Conservation (phyloP, 139 green algal species). For the Trebouxia sp. region DNA sequence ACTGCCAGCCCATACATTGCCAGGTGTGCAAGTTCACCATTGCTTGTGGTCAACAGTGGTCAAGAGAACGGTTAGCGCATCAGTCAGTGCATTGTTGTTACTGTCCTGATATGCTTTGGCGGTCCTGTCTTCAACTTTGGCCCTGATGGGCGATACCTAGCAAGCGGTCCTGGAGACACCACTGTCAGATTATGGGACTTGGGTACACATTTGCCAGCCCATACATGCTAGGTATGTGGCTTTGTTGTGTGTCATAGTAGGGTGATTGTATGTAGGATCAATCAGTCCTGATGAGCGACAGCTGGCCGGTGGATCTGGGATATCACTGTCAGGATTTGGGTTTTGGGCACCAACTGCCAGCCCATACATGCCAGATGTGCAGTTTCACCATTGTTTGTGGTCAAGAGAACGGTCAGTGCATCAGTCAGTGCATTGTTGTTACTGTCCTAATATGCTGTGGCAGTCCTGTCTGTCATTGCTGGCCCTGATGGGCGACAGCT, state of each 20-base stretch:
- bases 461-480: constrained; percentile 90
- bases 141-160: constrained; percentile 84
- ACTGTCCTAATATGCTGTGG: no score
- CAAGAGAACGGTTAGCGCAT: no score
- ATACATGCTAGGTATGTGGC: constrained; percentile 70
- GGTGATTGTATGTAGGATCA: no score
- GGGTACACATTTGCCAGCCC: constrained; percentile 78
- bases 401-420: no score
- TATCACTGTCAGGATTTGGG: constrained; percentile 92
- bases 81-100: no score
- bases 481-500: constrained; percentile 85
- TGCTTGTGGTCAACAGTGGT: no score
- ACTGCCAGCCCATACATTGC: constrained; percentile 69
- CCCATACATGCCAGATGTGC: constrained; percentile 67
- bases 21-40: no score
- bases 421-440: no score
- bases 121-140: constrained; percentile 91
- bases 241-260: background rate
- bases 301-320: constrained; percentile 88
- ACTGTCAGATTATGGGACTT: constrained; percentile 96
- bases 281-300: constrained; percentile 86
- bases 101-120: no score
- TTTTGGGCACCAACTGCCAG: constrained; percentile 87
- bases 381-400: no score
- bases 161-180: constrained; percentile 88